These are phyloP conservation scores for Fermentozyma sake DNA, from an alignment of 1,139 yeast species.

Conservation along the genomic window DNA sequence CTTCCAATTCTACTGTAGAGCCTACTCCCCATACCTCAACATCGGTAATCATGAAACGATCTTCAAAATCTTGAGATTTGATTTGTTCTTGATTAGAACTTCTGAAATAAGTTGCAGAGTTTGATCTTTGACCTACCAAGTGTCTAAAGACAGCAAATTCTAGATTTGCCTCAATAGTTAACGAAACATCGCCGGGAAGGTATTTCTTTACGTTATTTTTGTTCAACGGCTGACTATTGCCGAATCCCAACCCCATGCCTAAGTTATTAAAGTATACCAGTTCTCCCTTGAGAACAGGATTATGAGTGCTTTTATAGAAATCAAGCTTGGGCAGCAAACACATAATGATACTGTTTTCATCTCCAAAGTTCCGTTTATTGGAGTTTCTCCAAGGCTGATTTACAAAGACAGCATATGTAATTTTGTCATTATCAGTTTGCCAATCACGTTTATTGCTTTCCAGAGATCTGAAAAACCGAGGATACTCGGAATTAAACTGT, in stretches of 20 bases:
- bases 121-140: constrained; percentile 28
- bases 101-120: constrained; percentile 23
- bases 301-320: constrained; percentile 39
- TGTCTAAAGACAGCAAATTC: constrained; percentile 83
- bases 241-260: constrained; percentile 82
- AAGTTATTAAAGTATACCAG: constrained; percentile 60
- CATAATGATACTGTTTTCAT: constrained; percentile 47
- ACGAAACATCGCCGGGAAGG: constrained; percentile 66
- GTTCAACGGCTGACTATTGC: constrained; percentile 57
- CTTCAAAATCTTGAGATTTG: constrained; percentile 50
- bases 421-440: constrained; percentile 35
- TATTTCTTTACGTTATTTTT: constrained; percentile 39
- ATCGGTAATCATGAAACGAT: constrained; percentile 65
- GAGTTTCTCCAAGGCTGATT: constrained; percentile 75
- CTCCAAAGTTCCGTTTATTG: constrained; percentile 72
- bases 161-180: constrained; percentile 70
- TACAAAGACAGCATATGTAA: constrained; percentile 60
- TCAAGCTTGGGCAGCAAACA: constrained; percentile 66
- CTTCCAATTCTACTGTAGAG: constrained; percentile 65
- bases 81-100: constrained; percentile 19
- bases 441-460: constrained; percentile 29
- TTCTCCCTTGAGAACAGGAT: constrained; percentile 25
- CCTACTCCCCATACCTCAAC: constrained; percentile 94
- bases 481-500: constrained; percentile 49
- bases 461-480: constrained; percentile 36